These are phyloP conservation scores for Austroboletus festivus DNA, from an alignment of 768 basidiomycete genomes.

Conservation along the genomic window DNA sequence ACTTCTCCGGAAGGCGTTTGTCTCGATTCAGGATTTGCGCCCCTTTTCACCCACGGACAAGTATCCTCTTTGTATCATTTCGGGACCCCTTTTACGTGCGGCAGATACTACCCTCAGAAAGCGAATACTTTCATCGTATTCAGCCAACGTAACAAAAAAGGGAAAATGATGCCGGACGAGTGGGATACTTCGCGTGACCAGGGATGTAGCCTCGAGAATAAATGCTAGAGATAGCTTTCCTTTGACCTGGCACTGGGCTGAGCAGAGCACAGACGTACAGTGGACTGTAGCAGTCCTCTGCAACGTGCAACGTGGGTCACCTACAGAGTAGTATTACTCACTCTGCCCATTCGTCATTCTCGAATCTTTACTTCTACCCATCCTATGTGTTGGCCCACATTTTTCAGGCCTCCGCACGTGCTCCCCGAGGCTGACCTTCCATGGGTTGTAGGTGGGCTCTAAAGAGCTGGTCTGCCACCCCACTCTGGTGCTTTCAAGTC, in stretches of 20 bases:
- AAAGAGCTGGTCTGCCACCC: slow-evolving; percentile 28
- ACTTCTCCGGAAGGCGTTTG: slow-evolving; percentile 53
- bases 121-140: slow-evolving; percentile 23
- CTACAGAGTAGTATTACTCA: slow-evolving; percentile 32
- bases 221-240: slow-evolving; percentile 44
- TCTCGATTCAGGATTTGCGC: slow-evolving; percentile 18
- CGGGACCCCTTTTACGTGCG: slow-evolving; percentile 43
- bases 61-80: slow-evolving; percentile 47
- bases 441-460: slow-evolving; percentile 20
- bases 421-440: slow-evolving; percentile 38
- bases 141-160: slow-evolving; percentile 27
- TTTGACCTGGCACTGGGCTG: slow-evolving; percentile 27
- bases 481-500: slow-evolving; percentile 53
- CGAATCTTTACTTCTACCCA: slow-evolving; percentile 9
- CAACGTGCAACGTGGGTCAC: slow-evolving; percentile 28
- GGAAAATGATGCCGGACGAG: slow-evolving; percentile 52
- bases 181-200: slow-evolving; percentile 33
- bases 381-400: slow-evolving; percentile 24
- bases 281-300: slow-evolving; percentile 5
- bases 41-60: slow-evolving; percentile 36
- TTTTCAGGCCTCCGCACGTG: slow-evolving; percentile 39
- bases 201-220: slow-evolving; percentile 9
- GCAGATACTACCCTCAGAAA: slow-evolving; percentile 24
- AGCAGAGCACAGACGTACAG: slow-evolving; percentile 41
- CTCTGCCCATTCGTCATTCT: slow-evolving; percentile 31